Base-by-base conservation (phyloP, 306 rosid genomes). In the Quercus alba region DNA sequence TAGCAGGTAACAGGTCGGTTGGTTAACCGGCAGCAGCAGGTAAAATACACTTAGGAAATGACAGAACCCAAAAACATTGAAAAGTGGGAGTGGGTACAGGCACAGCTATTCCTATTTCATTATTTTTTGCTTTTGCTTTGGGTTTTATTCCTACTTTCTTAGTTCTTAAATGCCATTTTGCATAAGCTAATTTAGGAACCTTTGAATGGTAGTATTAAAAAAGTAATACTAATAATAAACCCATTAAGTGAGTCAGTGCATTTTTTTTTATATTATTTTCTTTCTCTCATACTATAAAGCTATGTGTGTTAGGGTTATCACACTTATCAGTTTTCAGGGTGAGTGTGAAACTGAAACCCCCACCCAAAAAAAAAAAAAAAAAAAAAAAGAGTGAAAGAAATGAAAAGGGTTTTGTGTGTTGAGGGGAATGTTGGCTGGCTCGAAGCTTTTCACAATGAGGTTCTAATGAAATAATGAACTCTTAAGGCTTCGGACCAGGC, bases 351-450 rank as follows among this genome's bases (percentile, higher is more conserved):
- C 10, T 31, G 54, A 12, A 52, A 73, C 46, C 8, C 11, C 46
- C 46, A 38, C 46, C 2, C 0, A 1, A 38, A 1, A 38, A 38
- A 6, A 38, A 6, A 38, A 18, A 23, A 64, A 64, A 30, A 25
- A 11, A 51, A 1, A 25, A 15, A 26, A 5, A 75, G 8, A 12
- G 69, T 41, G 25, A 2, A 46, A 35, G 74, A 57, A 5, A 18
- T 14, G 9, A 15, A n/a, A 67, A 11, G 17, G 44, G 78, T 9
- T 11, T 63, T 5, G 25, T 46, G 61, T 76, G 81, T 92, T 92
- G 97, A 82, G 91, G 92, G 94, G 97, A 92, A 92, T 90, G 97
- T 90, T 90, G 97, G 92, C 94, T 91, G 94, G 97, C 94, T 91
- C 94, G 97, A 91, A 90, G 91, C 94, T 88, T 86, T 81, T 79